A percentile compares a stretch with the other conserved stretches of the same genome.
These are phyloP conservation scores for Dalbergia cochinchinensis DNA, from an alignment of 306 rosid species.

Conservation along the genomic window DNA sequence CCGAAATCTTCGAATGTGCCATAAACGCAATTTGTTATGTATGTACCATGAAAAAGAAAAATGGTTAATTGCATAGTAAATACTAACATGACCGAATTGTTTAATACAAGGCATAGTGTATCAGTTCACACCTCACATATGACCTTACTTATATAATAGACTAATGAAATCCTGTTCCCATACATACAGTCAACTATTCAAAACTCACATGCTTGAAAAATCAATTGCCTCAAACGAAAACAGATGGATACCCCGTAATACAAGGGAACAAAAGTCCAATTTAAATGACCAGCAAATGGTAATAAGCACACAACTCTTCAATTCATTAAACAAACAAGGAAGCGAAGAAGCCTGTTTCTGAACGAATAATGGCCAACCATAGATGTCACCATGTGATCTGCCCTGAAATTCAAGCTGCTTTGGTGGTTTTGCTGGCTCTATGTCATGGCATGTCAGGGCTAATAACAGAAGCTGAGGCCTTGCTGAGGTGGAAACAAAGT, in stretches of 20 bases:
- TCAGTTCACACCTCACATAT: neutral
- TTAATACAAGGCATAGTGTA: neutral
- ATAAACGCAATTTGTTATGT: neutral
- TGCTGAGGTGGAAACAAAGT: conserved; percentile 61
- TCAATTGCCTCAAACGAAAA: too few relatives aligned
- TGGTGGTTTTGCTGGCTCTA: conserved; percentile 29
- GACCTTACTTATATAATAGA: too few relatives aligned
- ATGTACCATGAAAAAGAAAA: neutral
- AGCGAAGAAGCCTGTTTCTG: neutral
- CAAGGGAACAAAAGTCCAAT: neutral
- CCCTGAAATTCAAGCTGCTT: neutral
- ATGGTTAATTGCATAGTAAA: too few relatives aligned
- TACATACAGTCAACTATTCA: neutral
- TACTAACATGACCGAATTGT: too few relatives aligned
- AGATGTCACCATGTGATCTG: neutral
- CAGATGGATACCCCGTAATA: too few relatives aligned
- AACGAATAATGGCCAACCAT: conserved; percentile 37
- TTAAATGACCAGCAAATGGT: neutral
- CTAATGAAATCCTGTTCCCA: neutral
- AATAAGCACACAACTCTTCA: neutral
- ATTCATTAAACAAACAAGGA: neutral
- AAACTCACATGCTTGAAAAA: neutral
- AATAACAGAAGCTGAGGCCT: conserved; percentile 56
- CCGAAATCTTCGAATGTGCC: neutral
- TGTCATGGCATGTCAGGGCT: conserved; percentile 14